A percentile compares a stretch with the other conserved stretches of the same genome.
Evolutionary conservation across 148 eudicot genomes (phyloP).

Genomic region (Amaranthus cruentus): DNA sequence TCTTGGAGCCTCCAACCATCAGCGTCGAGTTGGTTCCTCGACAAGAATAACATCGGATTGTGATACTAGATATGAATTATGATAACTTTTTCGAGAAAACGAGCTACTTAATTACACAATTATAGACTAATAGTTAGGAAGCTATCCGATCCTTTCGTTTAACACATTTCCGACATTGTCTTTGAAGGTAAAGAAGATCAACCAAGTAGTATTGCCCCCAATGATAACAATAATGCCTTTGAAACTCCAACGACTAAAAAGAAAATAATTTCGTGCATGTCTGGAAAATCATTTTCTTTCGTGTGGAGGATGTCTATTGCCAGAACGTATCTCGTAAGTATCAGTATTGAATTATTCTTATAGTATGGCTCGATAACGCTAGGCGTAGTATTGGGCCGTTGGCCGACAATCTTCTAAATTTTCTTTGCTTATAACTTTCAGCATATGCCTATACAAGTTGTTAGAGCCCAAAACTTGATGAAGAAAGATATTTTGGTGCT

Average conservation of each 20-base stretch:
- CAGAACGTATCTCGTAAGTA: conserved; percentile 22
- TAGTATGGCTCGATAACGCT: not conserved
- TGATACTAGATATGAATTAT: no score
- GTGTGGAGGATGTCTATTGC: conserved; percentile 13
- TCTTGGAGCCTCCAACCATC: no score
- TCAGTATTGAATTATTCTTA: not conserved
- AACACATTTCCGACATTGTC: not conserved
- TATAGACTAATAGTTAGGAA: not conserved
- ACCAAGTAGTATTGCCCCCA: not conserved
- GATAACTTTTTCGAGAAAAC: no score
- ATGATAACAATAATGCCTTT: not conserved
- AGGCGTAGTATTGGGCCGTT: not conserved
- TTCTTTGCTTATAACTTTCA: conserved; percentile 7
- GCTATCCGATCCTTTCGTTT: not conserved
- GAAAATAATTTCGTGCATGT: not conserved
- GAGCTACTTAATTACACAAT: no score
- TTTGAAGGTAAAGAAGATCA: conserved; percentile 19
- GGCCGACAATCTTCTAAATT: not conserved
- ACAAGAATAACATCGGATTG: no score
- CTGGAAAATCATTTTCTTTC: conserved; percentile 17
- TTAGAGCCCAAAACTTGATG: conserved; percentile 8
- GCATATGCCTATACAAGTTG: conserved; percentile 23
- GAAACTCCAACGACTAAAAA: conserved; percentile 12
- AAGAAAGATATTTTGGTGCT: conserved; percentile 20
- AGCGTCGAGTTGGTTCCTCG: no score